phyloP scores from a whole-genome alignment of 805 yeast genomes.

The Metschnikowia lochheadii region DNA sequence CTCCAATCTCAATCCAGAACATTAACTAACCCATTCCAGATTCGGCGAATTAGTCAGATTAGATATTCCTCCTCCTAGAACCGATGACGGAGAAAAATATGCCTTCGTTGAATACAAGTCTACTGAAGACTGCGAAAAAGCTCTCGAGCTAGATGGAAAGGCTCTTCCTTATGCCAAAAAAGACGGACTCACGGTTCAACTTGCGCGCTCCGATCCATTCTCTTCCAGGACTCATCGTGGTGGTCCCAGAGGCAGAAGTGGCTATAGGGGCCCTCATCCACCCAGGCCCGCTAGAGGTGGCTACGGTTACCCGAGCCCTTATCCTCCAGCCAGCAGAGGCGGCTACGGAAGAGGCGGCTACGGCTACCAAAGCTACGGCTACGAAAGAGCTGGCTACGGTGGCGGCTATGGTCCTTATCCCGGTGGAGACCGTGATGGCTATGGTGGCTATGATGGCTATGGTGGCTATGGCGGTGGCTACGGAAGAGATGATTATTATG shows the following conservation, averaged over 20 bases:
- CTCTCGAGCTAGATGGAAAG: conserved; percentile 46
- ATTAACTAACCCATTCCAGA: conserved; percentile 27
- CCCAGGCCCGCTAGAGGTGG: conserved; percentile 20
- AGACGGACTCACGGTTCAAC: conserved; percentile 47
- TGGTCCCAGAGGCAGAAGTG: conserved; percentile 17
- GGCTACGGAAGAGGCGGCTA: conserved; percentile 21
- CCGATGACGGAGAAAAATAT: conserved; percentile 54
- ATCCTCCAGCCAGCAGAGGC: conserved; percentile 13
- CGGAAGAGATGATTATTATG: conserved; percentile 13
- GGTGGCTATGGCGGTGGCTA: conserved; percentile 17
- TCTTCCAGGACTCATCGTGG: conserved; percentile 31
- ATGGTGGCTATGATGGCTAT: conserved; percentile 10
- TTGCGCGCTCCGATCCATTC: conserved; percentile 54
- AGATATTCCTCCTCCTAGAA: conserved; percentile 60
- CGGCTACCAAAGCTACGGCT: conserved; percentile 17
- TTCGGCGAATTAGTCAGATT: conserved; percentile 55
- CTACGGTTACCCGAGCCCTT: conserved; percentile 19
- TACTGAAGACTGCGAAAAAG: conserved; percentile 50
- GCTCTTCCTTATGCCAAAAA: conserved; percentile 39
- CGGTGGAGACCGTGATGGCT: conserved; percentile 1
- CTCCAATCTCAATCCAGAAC: conserved; percentile 3
- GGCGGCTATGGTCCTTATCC: conserved; percentile 15
- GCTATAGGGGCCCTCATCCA: conserved; percentile 12
- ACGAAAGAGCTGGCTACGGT: conserved; percentile 23
- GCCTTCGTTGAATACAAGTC: conserved; percentile 60